Base-by-base conservation (phyloP, 2,329 filamentous ascomycete genomes). In the Calonectria naviculata region DNA sequence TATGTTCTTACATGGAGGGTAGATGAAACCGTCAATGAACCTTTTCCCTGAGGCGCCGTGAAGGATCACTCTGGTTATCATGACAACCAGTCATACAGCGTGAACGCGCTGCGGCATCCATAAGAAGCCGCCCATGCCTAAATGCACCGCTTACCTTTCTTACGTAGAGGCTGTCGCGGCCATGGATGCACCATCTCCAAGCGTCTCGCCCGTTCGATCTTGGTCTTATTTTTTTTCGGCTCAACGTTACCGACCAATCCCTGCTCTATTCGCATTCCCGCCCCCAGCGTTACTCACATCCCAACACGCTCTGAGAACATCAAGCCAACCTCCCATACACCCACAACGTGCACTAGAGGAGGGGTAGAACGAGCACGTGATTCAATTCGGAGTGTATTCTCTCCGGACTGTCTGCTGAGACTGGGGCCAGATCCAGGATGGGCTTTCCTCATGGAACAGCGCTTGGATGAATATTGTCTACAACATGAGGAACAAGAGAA, bases 151-250 rank as follows among this genome's bases (percentile, higher is more conserved):
- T 49, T 49, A 46, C 46, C 9, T 49, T 12, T 21, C 31, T 65
- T 58, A 69, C 67, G 67, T 65, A 49, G 60, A 65, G 8, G 42
- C 46, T 26, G 60, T 64, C 67, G 67, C n/a, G 31, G 52, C 49
- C 34, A 12, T 38, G 60, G 12, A 34, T 19, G 34, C 36, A 4
- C 26, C 13, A 3, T 46, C n/a, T n/a, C 41, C 31, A 49, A 15
- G n/a, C 12, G 29, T 7, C 12, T 46, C 6, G 29, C n/a, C 21
- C 34, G 49, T 69, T 44, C 24, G n/a, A 52, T 28, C n/a, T 21
- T 10, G 44, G 26, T 46, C 47, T 38, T 38, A 10, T 62, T 15
- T 52, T 64, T 21, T n/a, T 15, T 19, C 21, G 38, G 26, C 29
- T 34, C 41, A 2, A 15, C 12, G 15, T 13, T 67, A 36, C 21